phyloP scores from a whole-genome alignment of 2,329 filamentous ascomycete genomes.

The Ilyonectria sp. region DNA sequence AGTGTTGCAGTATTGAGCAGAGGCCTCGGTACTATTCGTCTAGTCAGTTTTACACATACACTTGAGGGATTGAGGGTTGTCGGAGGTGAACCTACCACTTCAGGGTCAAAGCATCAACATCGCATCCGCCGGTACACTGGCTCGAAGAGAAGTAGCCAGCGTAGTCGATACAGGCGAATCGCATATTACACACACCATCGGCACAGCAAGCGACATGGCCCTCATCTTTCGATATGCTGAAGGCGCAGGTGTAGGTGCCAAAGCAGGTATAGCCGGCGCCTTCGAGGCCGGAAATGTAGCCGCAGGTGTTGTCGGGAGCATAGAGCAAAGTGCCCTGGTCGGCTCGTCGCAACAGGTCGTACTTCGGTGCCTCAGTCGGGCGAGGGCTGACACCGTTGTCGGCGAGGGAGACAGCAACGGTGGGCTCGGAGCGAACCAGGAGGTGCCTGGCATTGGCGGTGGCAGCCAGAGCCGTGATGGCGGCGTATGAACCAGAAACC shows the following conservation, averaged over 20 bases:
- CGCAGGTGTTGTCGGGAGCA: slow-evolving; percentile 66
- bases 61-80: neutral
- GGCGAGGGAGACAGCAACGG: slow-evolving; percentile 51
- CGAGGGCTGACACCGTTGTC: slow-evolving; percentile 55
- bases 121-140: slow-evolving; percentile 58
- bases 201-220: slow-evolving; percentile 63
- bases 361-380: slow-evolving; percentile 59
- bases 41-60: neutral
- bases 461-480: slow-evolving; percentile 48
- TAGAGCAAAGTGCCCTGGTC: slow-evolving; percentile 57
- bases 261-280: slow-evolving; percentile 60
- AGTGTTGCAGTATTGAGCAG: slow-evolving; percentile 61
- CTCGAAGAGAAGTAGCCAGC: slow-evolving; percentile 52
- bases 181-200: slow-evolving; percentile 51
- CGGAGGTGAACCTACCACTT: slow-evolving; percentile 59
- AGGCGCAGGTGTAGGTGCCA: slow-evolving; percentile 55
- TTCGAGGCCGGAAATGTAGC: slow-evolving; percentile 60
- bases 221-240: slow-evolving; percentile 52
- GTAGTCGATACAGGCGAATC: slow-evolving; percentile 58
- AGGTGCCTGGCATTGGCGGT: slow-evolving; percentile 51
- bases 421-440: slow-evolving; percentile 52
- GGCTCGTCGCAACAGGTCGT: slow-evolving; percentile 51
- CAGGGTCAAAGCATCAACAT: slow-evolving; percentile 57
- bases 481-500: slow-evolving; percentile 33
- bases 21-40: slow-evolving; percentile 53